Conservation (phyloP, 2,329 filamentous ascomycete genomes). For the Fusarium pseudocircinatum region DNA sequence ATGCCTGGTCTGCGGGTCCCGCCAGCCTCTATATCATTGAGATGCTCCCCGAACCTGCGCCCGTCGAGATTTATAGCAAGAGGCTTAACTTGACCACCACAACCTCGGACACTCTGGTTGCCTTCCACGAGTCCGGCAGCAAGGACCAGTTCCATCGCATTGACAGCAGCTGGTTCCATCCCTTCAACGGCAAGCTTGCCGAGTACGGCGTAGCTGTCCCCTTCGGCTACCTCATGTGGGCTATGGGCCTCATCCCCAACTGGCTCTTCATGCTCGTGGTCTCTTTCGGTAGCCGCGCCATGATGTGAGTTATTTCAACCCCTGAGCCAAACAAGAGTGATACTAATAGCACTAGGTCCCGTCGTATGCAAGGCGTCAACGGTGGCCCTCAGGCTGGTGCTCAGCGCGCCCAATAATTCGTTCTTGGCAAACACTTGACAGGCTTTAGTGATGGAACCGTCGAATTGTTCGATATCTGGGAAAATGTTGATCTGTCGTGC, state of each 20-base stretch:
- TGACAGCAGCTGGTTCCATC: constrained; percentile 73
- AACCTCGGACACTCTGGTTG: constrained; percentile 69
- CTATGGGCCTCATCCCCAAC: constrained; percentile 72
- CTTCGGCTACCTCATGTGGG: constrained; percentile 74
- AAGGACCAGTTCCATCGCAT: constrained; percentile 60
- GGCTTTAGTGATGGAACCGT: constrained; percentile 14
- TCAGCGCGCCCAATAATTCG: constrained; percentile 32
- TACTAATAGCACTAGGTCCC: constrained; percentile 50
- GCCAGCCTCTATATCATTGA: constrained; percentile 74
- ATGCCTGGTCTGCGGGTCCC: constrained; percentile 73
- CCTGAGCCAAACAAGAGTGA: not conserved
- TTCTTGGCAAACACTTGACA: not conserved
- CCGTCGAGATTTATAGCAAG: constrained; percentile 71
- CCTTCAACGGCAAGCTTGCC: constrained; percentile 74
- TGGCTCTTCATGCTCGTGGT: constrained; percentile 83
- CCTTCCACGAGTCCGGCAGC: constrained; percentile 62
- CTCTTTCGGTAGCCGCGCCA: constrained; percentile 75
- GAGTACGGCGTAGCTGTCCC: constrained; percentile 70
- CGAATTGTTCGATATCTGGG: constrained; percentile 15
- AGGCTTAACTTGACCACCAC: constrained; percentile 75
- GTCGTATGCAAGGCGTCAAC: constrained; percentile 46
- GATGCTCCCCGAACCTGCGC: constrained; percentile 70
- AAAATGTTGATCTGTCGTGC: constrained; percentile 24
- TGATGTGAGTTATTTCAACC: constrained; percentile 71
- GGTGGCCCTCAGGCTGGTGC: constrained; percentile 26